Evolutionary conservation across 2,329 filamentous ascomycete species (phyloP), one percentile per base, ranked within the genome.

Genomic region (Arthrobotrys conoides): DNA sequence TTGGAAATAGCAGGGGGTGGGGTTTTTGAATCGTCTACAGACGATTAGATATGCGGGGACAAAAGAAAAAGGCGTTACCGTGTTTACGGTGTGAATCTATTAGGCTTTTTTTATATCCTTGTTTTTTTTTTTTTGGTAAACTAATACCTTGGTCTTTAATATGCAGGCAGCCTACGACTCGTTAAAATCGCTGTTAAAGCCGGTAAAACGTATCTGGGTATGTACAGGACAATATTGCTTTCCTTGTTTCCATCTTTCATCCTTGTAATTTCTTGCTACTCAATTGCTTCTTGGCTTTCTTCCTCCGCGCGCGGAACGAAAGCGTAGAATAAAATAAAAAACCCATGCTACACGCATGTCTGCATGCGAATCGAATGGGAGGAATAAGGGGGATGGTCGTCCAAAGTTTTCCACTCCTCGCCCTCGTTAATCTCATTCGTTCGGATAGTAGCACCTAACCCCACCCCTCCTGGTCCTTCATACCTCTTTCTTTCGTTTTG

Each of bases 111-210:
- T n/a, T n/a, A n/a, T 30, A 14, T 49, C 12, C 12, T 49, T 51
- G 8, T 22, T 18, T 53, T 92, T 0, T 93, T n/a, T n/a, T n/a
- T n/a, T n/a, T n/a, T n/a, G n/a, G n/a, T n/a, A n/a, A n/a, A 93
- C 82, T 84, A 91, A 72, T 85, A 88, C 81, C 20, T 82, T 84
- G 71, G 76, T 80, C 78, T 76, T 82, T 51, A 81, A 81, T 55
- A 81, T 81, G 53, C 84, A 82, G 46, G 85, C 87, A 77, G 82
- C 87, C 16, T 83, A 89, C 33, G 91, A 70, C 83, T 93, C 20
- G 86, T 93, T 82, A 90, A 88, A 82, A 85, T 93, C 80, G 90
- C 90, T 10, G 85, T 96, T 71, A 92, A 91, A 83, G 87, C 90
- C 4, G 88, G 88, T 20, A 89, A 87, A 81, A 86, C 86, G 48